Evolutionary conservation across 1,139 yeast species (phyloP), one percentile per base, ranked within the genome.

Genomic region (Geotrichum candidum): DNA sequence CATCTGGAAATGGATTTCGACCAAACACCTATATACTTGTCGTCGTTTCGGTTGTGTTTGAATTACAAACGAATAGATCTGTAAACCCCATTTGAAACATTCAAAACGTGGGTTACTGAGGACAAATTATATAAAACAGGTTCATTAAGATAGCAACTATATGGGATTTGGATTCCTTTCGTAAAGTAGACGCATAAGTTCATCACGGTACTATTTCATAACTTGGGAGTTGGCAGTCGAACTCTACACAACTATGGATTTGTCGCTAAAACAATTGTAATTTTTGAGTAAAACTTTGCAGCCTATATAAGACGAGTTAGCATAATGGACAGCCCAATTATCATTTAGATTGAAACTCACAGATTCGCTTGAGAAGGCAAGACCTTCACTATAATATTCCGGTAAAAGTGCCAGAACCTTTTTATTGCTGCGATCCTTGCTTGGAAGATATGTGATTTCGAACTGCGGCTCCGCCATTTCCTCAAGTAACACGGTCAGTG

Each of bases 361-460:
- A 51, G 54, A 56, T 41, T 53, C 58, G 27, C 58, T 59, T 46
- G 41, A 18, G 35, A 61, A 61, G 6, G 57, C 54, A 56, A 61
- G 29, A 25, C 54, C 53, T 41, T 61, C 62, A 7, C 51, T 57
- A 35, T 59, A 61, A 48, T 61, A 61, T 18, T 54, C 60, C 11
- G 64, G 64, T 33, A 61, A 54, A 18, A 51, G 54, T 13, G 50
- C 58, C 7, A 61, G 41, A 9, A 48, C 56, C n/a, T 41, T 53
- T 15, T 29, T 25, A 22, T 55, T 61, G n/a, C 38, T 41, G 6
- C 25, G 53, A 27, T 54, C 59, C 2, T 57, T 52, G 13, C 46
- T 54, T 22, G 63, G 63, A n/a, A 29, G 23, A 53, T 61, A 61
- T 3, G 55, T 51, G 27, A 61, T 61, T 15, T 58, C 61, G 18